Percentiles rank a stretch among this genome's conserved stretches.
Evolutionary conservation across 2,329 filamentous ascomycete genomes (phyloP).

Genomic region (Bipolaris oryzae): DNA sequence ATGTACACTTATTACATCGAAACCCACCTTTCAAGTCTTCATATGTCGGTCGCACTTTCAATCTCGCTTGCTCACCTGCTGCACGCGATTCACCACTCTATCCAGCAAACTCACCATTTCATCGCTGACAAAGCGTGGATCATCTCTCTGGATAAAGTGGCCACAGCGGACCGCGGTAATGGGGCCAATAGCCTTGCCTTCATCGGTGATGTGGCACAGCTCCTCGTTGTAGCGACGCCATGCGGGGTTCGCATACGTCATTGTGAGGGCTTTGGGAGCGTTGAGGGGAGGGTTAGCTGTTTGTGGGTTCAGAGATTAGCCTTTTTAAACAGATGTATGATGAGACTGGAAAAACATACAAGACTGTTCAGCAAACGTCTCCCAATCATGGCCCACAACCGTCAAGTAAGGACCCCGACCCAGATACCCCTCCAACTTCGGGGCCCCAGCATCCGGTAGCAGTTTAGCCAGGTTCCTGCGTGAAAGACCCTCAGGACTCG

Average conservation of each 20-base stretch:
- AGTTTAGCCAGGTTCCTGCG: conserved; percentile 53
- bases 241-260: conserved; percentile 59
- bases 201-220: conserved; percentile 53
- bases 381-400: conserved; percentile 62
- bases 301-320: conserved; percentile 5
- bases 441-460: conserved; percentile 53
- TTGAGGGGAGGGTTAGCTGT: conserved; percentile 34
- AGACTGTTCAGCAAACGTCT: conserved; percentile 58
- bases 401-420: conserved; percentile 52
- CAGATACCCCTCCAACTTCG: conserved; percentile 48
- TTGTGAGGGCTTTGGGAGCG: conserved; percentile 50
- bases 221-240: conserved; percentile 63
- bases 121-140: conserved; percentile 51
- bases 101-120: conserved; percentile 44
- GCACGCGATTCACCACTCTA: conserved; percentile 43
- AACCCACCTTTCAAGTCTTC: neutral
- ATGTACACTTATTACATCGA: neutral
- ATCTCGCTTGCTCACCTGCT: conserved; percentile 41
- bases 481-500: conserved; percentile 58
- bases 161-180: conserved; percentile 58
- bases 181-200: conserved; percentile 51
- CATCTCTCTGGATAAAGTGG: conserved; percentile 63
- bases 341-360: conserved; percentile 22
- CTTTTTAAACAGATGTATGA: neutral
- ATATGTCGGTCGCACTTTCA: neutral